These are phyloP conservation scores for Paramecium primaurelia DNA, from an alignment of 73 alveolate genomes.

Conservation along the genomic window DNA sequence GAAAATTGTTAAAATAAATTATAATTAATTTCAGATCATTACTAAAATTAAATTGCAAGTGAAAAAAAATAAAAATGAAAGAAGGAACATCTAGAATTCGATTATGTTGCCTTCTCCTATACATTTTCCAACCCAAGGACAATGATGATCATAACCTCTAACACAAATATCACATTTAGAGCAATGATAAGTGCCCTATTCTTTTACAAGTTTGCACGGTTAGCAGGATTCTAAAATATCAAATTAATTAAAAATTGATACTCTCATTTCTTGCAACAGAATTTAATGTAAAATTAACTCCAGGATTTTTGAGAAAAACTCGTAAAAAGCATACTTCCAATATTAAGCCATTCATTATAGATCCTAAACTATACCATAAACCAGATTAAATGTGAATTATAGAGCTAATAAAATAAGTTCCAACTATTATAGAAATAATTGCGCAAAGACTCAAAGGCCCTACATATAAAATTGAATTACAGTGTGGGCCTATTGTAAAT, in stretches of 20 bases:
- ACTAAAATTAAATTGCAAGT: neutral
- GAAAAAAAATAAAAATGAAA: constrained; percentile 32
- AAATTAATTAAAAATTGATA: neutral
- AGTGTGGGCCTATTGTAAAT: too few species aligned
- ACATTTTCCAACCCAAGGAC: constrained; percentile 88
- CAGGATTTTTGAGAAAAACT: constrained; percentile 16
- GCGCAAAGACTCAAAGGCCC: neutral
- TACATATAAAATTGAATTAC: neutral
- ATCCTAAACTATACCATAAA: neutral
- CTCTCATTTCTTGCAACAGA: neutral
- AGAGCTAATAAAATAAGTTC: too few species aligned
- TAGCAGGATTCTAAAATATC: constrained; percentile 18
- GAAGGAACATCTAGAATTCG: constrained; percentile 56
- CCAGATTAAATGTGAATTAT: neutral
- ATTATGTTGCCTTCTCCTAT: constrained; percentile 69
- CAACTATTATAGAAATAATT: too few species aligned
- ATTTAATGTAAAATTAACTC: constrained; percentile 20
- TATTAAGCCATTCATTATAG: neutral
- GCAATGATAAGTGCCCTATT: constrained; percentile 71
- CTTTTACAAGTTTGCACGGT: neutral
- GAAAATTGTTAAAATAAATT: neutral
- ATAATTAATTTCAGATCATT: neutral
- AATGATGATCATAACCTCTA: constrained; percentile 80
- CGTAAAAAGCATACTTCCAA: neutral
- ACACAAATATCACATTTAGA: constrained; percentile 67